These are phyloP conservation scores for Capronia epimyces DNA, from an alignment of 2,329 filamentous ascomycete genomes.

Conservation along the genomic window DNA sequence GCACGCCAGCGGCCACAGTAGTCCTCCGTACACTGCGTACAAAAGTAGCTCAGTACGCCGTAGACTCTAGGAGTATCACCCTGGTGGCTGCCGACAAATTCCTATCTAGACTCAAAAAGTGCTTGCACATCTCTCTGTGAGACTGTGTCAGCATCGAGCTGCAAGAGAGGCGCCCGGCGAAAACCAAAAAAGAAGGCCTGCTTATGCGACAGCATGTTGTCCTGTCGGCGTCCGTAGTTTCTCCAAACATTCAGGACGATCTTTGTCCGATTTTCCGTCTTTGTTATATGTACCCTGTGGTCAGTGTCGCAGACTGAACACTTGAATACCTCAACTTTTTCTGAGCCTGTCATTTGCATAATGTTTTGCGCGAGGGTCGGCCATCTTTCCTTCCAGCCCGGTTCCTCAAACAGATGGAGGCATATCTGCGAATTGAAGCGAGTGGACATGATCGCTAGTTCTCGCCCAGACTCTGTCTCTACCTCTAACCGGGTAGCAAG, in stretches of 20 bases:
- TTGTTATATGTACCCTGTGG: conserved; percentile 9
- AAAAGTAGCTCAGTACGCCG: too few species aligned
- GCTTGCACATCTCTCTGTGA: conserved; percentile 17
- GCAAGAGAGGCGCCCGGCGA: conserved; percentile 10
- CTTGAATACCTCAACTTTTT: conserved; percentile 16
- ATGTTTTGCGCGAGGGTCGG: conserved; percentile 11
- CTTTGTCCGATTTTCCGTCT: conserved; percentile 4
- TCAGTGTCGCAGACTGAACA: conserved; percentile 20
- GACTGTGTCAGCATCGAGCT: conserved; percentile 10
- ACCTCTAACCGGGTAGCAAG: conserved; percentile 15
- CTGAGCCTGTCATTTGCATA: conserved; percentile 11
- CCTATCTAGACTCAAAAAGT: conserved; percentile 11
- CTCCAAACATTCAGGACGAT: conserved; percentile 19
- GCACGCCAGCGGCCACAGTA: too few species aligned
- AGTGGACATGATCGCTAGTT: conserved; percentile 1
- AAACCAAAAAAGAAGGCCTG: too few species aligned
- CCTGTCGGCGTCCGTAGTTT: conserved; percentile 19
- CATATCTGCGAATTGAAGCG: conserved; percentile 6
- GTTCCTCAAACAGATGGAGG: conserved; percentile 8
- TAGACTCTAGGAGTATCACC: too few species aligned
- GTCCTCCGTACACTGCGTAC: too few species aligned
- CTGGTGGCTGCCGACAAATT: too few species aligned
- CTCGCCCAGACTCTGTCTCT: neutral
- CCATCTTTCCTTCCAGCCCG: too few species aligned
- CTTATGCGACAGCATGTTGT: conserved; percentile 13